These are phyloP conservation scores for Aspergillus homomorphus DNA, from an alignment of 495 filamentous ascomycete species.

Conservation along the genomic window DNA sequence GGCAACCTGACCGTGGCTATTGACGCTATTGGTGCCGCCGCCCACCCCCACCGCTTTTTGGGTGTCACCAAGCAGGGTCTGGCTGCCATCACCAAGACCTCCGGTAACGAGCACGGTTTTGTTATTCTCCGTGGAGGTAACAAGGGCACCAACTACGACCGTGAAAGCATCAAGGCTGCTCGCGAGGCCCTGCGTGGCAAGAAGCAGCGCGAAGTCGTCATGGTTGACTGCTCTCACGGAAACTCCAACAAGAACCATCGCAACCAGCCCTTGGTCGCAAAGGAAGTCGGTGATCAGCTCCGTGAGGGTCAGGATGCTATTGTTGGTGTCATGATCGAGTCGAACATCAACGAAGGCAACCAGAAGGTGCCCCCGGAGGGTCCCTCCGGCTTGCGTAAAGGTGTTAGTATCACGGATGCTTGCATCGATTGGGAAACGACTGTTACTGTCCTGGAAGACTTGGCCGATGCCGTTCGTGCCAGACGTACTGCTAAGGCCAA, in stretches of 20 bases:
- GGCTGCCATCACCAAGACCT: constrained; percentile 89
- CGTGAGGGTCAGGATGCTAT: constrained; percentile 84
- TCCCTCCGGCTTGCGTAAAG: constrained; percentile 74
- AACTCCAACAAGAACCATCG: constrained; percentile 63
- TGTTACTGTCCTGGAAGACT: constrained; percentile 76
- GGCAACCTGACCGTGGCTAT: constrained; percentile 93
- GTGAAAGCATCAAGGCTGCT: constrained; percentile 70
- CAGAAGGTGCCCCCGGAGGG: constrained; percentile 91
- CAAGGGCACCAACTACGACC: constrained; percentile 93
- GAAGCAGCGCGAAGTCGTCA: constrained; percentile 82
- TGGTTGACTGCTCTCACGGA: constrained; percentile 97
- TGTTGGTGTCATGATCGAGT: constrained; percentile 97
- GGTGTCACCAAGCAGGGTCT: constrained; percentile 98
- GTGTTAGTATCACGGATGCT: constrained; percentile 95
- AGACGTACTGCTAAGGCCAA: constrained; percentile 52
- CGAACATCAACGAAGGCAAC: constrained; percentile 91
- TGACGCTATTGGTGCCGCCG: constrained; percentile 90
- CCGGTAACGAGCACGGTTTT: constrained; percentile 94
- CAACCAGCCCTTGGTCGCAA: constrained; percentile 92
- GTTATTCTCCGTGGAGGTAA: constrained; percentile 90
- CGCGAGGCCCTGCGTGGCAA: constrained; percentile 82
- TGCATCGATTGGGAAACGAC: constrained; percentile 95
- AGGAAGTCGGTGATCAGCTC: constrained; percentile 77
- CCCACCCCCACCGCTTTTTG: constrained; percentile 93
- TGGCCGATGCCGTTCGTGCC: constrained; percentile 79